These are phyloP conservation scores for Fusarium sp. DNA, from an alignment of 2,329 filamentous ascomycete genomes.

Conservation along the genomic window DNA sequence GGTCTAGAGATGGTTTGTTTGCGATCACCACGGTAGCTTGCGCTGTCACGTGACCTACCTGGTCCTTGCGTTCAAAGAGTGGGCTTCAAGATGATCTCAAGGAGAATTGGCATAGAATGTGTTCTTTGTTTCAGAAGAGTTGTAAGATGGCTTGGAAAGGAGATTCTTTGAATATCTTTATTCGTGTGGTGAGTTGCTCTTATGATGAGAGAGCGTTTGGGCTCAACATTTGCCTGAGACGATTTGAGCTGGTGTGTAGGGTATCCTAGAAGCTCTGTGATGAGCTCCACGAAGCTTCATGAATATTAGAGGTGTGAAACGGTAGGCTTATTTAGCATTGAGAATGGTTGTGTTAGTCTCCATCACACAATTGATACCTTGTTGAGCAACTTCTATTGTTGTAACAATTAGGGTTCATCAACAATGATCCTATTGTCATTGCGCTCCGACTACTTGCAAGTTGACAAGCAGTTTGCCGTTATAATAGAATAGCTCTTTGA, in stretches of 20 bases:
- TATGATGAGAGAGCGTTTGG: fast-evolving
- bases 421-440: background rate
- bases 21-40: constrained; percentile 38
- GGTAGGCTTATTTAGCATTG: background rate
- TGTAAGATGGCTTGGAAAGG: fast-evolving
- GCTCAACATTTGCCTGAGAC: fast-evolving
- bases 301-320: background rate
- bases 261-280: background rate
- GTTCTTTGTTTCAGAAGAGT: background rate
- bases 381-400: too few species aligned
- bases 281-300: background rate
- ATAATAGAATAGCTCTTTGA: background rate
- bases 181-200: too few species aligned
- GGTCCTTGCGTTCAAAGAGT: background rate
- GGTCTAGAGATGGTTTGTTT: constrained; percentile 18
- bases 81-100: background rate
- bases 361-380: fast-evolving
- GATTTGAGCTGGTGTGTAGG: background rate
- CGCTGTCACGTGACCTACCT: constrained; percentile 26
- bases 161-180: fast-evolving
- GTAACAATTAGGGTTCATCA: too few species aligned
- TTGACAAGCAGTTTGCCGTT: fast-evolving
- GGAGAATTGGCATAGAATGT: background rate
- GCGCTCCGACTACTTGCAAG: fast-evolving
- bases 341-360: fast-evolving